Conservation (phyloP, 2,329 filamentous ascomycete species). For the Emmonsiellopsis sp. region DNA sequence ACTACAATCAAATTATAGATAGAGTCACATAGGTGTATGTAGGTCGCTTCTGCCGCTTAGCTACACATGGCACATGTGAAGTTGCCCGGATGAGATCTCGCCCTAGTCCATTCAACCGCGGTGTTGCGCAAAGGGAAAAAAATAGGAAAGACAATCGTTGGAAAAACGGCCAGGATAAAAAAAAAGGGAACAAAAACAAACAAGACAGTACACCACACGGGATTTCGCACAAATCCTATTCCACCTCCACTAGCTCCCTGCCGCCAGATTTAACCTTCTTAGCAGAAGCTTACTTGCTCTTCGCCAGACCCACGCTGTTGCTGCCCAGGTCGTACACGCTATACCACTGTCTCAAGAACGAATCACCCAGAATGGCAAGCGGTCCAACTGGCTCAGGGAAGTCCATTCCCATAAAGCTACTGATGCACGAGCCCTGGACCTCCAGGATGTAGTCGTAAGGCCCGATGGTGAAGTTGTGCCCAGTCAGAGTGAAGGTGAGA, state of each 20-base stretch:
- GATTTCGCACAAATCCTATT: not conserved
- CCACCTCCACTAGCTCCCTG: not conserved
- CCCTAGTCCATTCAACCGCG: too few species aligned
- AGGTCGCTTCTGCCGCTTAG: not conserved
- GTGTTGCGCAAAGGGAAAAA: not conserved
- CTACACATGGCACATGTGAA: too few species aligned
- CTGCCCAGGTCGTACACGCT: constrained; percentile 93
- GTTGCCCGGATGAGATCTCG: too few species aligned
- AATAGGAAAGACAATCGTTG: not conserved
- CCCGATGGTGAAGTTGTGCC: constrained; percentile 85
- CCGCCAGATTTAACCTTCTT: not conserved
- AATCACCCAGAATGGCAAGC: constrained; percentile 74
- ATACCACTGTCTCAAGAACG: constrained; percentile 57
- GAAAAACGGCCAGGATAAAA: not conserved
- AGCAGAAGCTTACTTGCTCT: constrained; percentile 47
- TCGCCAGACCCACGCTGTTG: constrained; percentile 78
- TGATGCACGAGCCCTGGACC: constrained; percentile 91
- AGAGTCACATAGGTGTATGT: not conserved
- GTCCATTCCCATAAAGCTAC: constrained; percentile 95
- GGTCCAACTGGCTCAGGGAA: constrained; percentile 78
- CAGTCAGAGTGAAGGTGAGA: constrained; percentile 79
- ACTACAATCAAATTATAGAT: too few species aligned
- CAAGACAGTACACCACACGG: not conserved
- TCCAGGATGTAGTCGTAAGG: constrained; percentile 93
- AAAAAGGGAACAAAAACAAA: not conserved